Percentiles rank a stretch among this genome's conserved stretches.
Evolutionary conservation across 2,329 filamentous ascomycete genomes (phyloP).

Genomic region (Periconia macrospinosa): DNA sequence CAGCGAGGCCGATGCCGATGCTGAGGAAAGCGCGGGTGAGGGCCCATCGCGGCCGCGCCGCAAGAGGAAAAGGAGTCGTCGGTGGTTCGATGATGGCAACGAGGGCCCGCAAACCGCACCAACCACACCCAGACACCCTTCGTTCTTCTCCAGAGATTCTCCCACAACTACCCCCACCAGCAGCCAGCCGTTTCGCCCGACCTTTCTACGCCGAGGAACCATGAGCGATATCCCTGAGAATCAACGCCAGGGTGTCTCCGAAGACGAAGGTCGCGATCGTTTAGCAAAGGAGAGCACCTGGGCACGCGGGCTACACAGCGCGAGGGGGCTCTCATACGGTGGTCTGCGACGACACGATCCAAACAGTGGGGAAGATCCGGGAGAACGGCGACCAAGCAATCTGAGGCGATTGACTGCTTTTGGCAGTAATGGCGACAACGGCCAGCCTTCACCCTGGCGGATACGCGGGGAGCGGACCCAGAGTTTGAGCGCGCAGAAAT

Average conservation of each 20-base stretch:
- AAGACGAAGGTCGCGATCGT: constrained; percentile 54
- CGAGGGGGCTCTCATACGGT: constrained; percentile 51
- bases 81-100: constrained; percentile 54
- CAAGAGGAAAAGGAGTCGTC: constrained; percentile 66
- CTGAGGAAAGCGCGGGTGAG: constrained; percentile 85
- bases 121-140: constrained; percentile 62
- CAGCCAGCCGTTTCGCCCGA: constrained; percentile 34
- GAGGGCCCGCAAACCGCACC: constrained; percentile 65
- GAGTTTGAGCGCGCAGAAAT: constrained; percentile 70
- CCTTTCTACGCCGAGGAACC: constrained; percentile 58
- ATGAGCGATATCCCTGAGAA: constrained; percentile 53
- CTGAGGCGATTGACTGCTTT: constrained; percentile 53
- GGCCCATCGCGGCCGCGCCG: constrained; percentile 44
- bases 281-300: constrained; percentile 50
- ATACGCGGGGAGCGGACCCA: constrained; percentile 50
- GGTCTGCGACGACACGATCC: constrained; percentile 39
- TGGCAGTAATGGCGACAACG: constrained; percentile 40
- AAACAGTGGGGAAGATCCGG: constrained; percentile 34
- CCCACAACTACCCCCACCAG: constrained; percentile 35
- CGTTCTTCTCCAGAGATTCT: constrained; percentile 53
- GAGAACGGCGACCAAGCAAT: constrained; percentile 46
- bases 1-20: constrained; percentile 76
- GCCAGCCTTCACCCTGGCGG: constrained; percentile 47
- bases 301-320: constrained; percentile 51
- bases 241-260: constrained; percentile 51